Evolutionary conservation across 2,329 filamentous ascomycete genomes (phyloP).

Genomic region (Cladosporium sphaerospermum): DNA sequence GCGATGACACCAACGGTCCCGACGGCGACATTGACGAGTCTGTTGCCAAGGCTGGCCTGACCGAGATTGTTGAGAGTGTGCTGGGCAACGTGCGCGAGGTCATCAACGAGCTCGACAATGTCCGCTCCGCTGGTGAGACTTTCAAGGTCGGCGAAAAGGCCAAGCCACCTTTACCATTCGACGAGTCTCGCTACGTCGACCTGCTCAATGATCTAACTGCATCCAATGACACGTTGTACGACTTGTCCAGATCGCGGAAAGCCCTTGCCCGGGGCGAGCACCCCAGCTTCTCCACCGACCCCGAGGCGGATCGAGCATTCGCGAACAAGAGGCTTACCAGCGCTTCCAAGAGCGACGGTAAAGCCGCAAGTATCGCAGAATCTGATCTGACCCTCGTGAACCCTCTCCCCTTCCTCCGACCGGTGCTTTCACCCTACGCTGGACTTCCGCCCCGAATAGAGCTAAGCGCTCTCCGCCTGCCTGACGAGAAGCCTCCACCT

Average conservation of each 20-base stretch:
- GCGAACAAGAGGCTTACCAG: background rate
- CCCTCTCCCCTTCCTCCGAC: conserved; percentile 23
- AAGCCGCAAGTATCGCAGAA: conserved; percentile 28
- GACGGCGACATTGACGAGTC: conserved; percentile 68
- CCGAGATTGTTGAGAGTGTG: conserved; percentile 70
- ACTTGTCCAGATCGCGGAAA: conserved; percentile 62
- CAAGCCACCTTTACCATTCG: conserved; percentile 45
- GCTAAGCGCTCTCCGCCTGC: conserved; percentile 36
- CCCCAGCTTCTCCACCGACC: conserved; percentile 23
- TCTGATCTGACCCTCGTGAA: conserved; percentile 41
- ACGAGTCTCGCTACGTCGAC: conserved; percentile 68
- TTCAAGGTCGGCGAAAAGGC: conserved; percentile 27
- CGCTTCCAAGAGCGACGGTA: conserved; percentile 8
- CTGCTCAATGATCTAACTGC: conserved; percentile 67
- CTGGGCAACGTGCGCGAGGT: conserved; percentile 77
- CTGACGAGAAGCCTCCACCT: conserved; percentile 43
- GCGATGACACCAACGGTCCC: conserved; percentile 58
- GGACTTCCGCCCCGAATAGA: conserved; percentile 41
- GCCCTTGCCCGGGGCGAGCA: conserved; percentile 34
- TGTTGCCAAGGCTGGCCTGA: conserved; percentile 60
- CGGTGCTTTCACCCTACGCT: conserved; percentile 27
- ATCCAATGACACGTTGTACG: conserved; percentile 73
- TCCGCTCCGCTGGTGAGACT: conserved; percentile 44
- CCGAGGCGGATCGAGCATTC: conserved; percentile 8
- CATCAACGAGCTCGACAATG: conserved; percentile 65